Evolutionary conservation across 73 alveolate genomes (phyloP), one percentile per base, ranked within the genome.

Genomic region (Effrenium voratum): DNA sequence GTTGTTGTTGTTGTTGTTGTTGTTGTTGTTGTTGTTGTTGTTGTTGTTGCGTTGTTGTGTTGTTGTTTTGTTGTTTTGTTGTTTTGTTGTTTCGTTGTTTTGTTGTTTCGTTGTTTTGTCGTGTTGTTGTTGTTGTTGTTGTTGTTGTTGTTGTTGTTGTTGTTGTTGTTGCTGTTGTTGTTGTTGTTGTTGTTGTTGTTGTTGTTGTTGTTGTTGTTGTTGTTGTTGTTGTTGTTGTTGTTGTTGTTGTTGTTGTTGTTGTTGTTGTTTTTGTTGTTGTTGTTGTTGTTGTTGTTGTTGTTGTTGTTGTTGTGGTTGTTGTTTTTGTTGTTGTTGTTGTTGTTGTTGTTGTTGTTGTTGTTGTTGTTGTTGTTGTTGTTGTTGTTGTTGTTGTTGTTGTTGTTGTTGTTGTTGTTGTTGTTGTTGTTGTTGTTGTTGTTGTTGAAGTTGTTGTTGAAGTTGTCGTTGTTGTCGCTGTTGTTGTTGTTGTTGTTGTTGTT

Each of bases 101-200:
- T 68, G 81, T 68, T n/a, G 81, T 68, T 68, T 12, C 24, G 13
- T 12, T 68, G 8, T 12, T 68, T n/a, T 12, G 8, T 68, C 38
- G 8, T n/a, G 81, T 68, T 68, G 81, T 68, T n/a, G 81, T 68
- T 68, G 81, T 68, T n/a, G 81, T 68, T 68, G 81, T 68, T n/a
- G 81, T 68, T 68, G 81, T 68, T n/a, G 81, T 68, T 68, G 81
- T 68, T n/a, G 81, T 68, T 68, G 81, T 68, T n/a, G 81, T 68
- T 68, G 81, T 68, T n/a, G 81, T 68, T 68, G 81, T 68, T n/a
- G 81, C 24, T 68, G 81, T 68, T n/a, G 81, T 68, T 68, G 81
- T 68, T n/a, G 81, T 68, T 68, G 81, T 68, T n/a, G 81, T 68
- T 68, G 81, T 68, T n/a, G 81, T 68, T 68, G 81, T 68, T n/a